A percentile compares a stretch with the other conserved stretches of the same genome.
These are phyloP conservation scores for Apophysomyces elegans DNA, from an alignment of 371 early-diverging fungal genomes.

Conservation along the genomic window DNA sequence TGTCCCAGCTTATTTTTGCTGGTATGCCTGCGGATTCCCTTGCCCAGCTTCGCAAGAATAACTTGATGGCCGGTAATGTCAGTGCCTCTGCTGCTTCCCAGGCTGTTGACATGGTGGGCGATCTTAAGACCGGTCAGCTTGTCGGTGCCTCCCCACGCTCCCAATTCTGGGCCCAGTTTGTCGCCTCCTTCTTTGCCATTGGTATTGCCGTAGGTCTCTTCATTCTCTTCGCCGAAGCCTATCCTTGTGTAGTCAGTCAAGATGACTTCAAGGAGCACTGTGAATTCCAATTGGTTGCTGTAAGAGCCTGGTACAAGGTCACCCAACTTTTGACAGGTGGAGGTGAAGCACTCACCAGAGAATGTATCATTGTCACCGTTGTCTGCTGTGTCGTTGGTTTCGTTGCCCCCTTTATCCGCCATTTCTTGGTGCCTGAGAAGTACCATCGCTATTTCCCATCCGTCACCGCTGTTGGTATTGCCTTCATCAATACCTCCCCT, in stretches of 20 bases:
- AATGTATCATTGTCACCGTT: slow-evolving; percentile 53
- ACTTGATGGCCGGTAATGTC: slow-evolving; percentile 67
- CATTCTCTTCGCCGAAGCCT: slow-evolving; percentile 64
- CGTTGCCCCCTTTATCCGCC: slow-evolving; percentile 50
- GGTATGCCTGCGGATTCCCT: slow-evolving; percentile 51
- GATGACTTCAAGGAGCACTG: slow-evolving; percentile 37
- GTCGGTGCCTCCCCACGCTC: slow-evolving; percentile 65
- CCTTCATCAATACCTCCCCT: slow-evolving; percentile 66
- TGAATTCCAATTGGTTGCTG: slow-evolving; percentile 63
- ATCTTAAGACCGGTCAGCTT: slow-evolving; percentile 68
- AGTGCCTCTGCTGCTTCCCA: slow-evolving; percentile 64
- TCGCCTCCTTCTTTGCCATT: slow-evolving; percentile 66
- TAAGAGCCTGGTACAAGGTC: slow-evolving; percentile 70
- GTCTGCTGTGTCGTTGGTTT: slow-evolving; percentile 55
- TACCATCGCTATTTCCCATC: slow-evolving; percentile 64
- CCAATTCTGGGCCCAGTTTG: slow-evolving; percentile 65
- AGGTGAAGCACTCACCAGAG: slow-evolving; percentile 45
- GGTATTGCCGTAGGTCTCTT: slow-evolving; percentile 61
- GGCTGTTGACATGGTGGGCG: slow-evolving; percentile 69
- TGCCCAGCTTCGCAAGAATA: slow-evolving; percentile 51
- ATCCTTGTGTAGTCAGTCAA: slow-evolving; percentile 56
- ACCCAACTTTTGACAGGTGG: slow-evolving; percentile 59
- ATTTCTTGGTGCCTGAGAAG: slow-evolving; percentile 57
- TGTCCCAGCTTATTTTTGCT: slow-evolving; percentile 65
- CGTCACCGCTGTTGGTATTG: slow-evolving; percentile 71